phyloP scores from a whole-genome alignment of 768 basidiomycete genomes.

The Tephrocybe sp. region DNA sequence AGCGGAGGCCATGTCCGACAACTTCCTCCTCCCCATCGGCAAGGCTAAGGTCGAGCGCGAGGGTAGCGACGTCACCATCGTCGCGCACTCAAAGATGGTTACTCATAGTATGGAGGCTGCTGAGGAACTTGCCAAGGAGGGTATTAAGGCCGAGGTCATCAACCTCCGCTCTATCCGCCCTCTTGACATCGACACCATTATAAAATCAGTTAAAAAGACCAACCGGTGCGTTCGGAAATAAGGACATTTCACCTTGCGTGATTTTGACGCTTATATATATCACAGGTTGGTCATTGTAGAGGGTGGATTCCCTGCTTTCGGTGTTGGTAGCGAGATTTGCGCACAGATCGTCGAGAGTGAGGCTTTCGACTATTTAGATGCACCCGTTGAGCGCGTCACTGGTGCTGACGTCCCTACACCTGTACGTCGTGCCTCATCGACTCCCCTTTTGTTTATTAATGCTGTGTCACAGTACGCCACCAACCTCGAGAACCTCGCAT shows the following conservation, averaged over 20 bases:
- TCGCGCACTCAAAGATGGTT: conserved; percentile 99
- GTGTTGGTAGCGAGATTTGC: conserved; percentile 78
- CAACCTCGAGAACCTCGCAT: conserved; percentile 85
- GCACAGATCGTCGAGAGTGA: neutral
- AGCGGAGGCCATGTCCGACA: conserved; percentile 89
- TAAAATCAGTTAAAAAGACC: conserved; percentile 97
- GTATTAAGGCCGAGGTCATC: conserved; percentile 96
- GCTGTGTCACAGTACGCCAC: conserved; percentile 97
- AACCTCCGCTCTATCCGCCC: conserved; percentile 96
- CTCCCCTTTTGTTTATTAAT: too few species aligned
- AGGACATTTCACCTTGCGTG: too few species aligned
- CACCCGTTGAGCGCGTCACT: conserved; percentile 83
- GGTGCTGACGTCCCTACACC: conserved; percentile 98
- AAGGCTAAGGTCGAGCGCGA: conserved; percentile 95
- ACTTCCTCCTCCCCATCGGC: conserved; percentile 95
- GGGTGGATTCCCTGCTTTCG: conserved; percentile 98
- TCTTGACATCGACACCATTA: conserved; percentile 97
- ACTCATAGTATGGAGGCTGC: conserved; percentile 94
- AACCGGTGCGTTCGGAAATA: conserved; percentile 83
- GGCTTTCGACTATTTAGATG: neutral
- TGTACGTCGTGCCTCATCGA: too few species aligned
- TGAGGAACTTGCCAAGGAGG: conserved; percentile 90
- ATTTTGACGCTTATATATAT: conserved; percentile 4
- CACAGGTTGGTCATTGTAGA: conserved; percentile 94
- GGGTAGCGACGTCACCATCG: conserved; percentile 92